Evolutionary conservation across 2,329 filamentous ascomycete species (phyloP), one percentile per base, ranked within the genome.

Genomic region (Paecilomyces fulvus): DNA sequence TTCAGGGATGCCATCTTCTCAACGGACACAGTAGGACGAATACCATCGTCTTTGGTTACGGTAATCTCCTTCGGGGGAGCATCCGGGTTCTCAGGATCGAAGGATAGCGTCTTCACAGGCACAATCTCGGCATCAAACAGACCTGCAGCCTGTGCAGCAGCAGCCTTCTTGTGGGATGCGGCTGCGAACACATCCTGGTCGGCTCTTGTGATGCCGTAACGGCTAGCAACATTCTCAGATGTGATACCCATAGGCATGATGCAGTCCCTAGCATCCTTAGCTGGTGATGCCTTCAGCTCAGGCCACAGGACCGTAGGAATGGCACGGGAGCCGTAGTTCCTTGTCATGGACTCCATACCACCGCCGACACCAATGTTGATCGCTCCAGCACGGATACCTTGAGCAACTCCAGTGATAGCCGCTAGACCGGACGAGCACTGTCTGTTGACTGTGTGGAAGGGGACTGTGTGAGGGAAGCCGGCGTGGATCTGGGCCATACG

Each of bases 291-390:
- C 64, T 78, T 83, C 59, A 96, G 75, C 53, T 82, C 85, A 0
- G 87, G 85, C 90, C 90, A 96, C 10, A 90, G 74, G 60, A 90
- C 83, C 0, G 85, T 86, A 0, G 92, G 92, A 49, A 96, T 94
- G n/a, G 92, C 92, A 56, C 85, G 79, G 25, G 79, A 84, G 53
- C 86, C 91, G 73, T 96, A 96, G 75, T 96, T 96, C 62, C 87
- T 78, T 61, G 90, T 95, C 92, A 96, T 96, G 75, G 88, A 92
- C 81, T 96, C 92, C 89, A 95, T 96, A 30, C 92, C 92, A 1
- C 89, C 92, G 9, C 86, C 92, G 59, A 96, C 84, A 58, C 90
- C 92, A 0, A 81, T 79, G 59, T 85, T 82, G 53, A 92, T 87
- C 63, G 83, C 81, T 1, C 88, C 90, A 0, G 82, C 79, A n/a